phyloP scores from a whole-genome alignment of 164 flowering plant species.

The Umbellularia californica region DNA sequence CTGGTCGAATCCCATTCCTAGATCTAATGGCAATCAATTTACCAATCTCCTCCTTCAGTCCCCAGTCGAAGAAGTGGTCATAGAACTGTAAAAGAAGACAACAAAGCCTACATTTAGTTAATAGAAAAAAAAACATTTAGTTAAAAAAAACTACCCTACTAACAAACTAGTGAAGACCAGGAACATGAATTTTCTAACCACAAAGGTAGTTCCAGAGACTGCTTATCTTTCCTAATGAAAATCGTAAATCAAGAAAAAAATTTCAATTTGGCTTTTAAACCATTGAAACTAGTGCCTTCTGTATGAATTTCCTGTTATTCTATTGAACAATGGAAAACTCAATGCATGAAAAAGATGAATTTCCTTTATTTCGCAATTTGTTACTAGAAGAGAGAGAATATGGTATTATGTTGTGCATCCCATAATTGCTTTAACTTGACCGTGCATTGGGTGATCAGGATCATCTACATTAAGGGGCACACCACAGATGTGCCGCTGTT shows the following conservation, averaged over 20 bases:
- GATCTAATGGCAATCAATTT: slow-evolving; percentile 42
- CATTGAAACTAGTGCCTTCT: background rate
- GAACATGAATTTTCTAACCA: background rate
- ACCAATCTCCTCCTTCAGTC: slow-evolving; percentile 49
- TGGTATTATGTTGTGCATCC: background rate
- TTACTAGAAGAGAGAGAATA: background rate
- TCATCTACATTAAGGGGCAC: background rate
- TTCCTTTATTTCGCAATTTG: background rate
- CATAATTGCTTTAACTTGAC: background rate
- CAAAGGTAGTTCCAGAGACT: background rate
- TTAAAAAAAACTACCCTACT: too few relatives aligned
- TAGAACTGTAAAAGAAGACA: slow-evolving; percentile 61
- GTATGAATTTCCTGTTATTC: background rate
- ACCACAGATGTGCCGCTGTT: background rate
- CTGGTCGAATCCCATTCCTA: slow-evolving; percentile 43
- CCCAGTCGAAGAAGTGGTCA: slow-evolving; percentile 76
- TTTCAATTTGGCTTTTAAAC: background rate
- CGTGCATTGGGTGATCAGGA: background rate
- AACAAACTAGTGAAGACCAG: too few relatives aligned
- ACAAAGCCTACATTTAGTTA: background rate
- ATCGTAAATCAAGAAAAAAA: background rate
- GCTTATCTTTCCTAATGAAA: background rate
- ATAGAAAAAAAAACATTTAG: too few relatives aligned
- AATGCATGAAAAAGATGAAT: background rate
- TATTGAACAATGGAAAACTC: background rate